Percentiles rank a stretch among this genome's conserved stretches.
Conservation (phyloP, 176 grass and related monocot species). For the Carex kokanica region DNA sequence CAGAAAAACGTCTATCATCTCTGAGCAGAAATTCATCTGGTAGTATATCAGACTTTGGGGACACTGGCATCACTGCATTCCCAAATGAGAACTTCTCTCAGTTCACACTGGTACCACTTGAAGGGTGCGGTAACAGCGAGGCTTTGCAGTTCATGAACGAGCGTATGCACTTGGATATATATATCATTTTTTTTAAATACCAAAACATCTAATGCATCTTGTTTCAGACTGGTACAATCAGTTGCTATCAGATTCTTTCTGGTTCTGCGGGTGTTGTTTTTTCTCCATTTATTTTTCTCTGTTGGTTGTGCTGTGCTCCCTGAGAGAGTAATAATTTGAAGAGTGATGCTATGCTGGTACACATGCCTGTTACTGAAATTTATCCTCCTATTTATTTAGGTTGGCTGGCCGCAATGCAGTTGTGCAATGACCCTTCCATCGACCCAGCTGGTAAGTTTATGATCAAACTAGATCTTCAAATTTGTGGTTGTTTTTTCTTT, state of each 20-base stretch:
- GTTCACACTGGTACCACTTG: constrained; percentile 1
- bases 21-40: constrained; percentile 21
- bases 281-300: not conserved
- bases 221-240: not conserved
- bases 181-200: not conserved
- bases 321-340: not conserved
- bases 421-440: constrained; percentile 32
- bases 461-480: constrained; percentile 1
- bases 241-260: not conserved
- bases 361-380: not conserved
- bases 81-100: constrained; percentile 6
- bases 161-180: not conserved
- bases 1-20: constrained; percentile 20
- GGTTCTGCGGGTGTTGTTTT: not conserved
- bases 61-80: not conserved
- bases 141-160: constrained; percentile 25
- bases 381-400: constrained; percentile 18
- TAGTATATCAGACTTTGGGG: constrained; percentile 5
- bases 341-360: not conserved
- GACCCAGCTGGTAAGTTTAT: constrained; percentile 33
- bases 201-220: not conserved
- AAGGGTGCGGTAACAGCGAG: constrained; percentile 8
- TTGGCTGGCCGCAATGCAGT: constrained; percentile 33
- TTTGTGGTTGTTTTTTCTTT: not conserved
- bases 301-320: not conserved